These are phyloP conservation scores for Eutrema salsugineum DNA, from an alignment of 441 rosid species.

Conservation along the genomic window DNA sequence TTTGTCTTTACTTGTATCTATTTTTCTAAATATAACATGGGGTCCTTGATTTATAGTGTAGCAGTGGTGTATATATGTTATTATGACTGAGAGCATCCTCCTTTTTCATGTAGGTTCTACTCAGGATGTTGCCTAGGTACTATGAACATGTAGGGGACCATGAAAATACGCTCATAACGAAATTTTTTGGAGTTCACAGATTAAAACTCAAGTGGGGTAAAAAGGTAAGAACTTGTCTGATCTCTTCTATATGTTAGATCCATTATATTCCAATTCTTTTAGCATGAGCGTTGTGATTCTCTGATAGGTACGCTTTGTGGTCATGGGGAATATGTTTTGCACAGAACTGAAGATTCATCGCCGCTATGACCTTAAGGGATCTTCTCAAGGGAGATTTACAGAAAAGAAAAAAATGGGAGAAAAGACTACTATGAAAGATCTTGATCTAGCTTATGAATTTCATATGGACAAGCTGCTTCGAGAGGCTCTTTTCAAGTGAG, in stretches of 20 bases:
- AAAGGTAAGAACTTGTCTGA: conserved; percentile 51
- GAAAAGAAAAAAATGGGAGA: conserved; percentile 59
- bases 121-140: conserved; percentile 82
- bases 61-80: not conserved
- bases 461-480: conserved; percentile 87
- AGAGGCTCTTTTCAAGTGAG: conserved; percentile 76
- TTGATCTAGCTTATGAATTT: conserved; percentile 76
- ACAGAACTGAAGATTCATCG: conserved; percentile 90
- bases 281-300: conserved; percentile 13
- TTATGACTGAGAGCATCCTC: not conserved
- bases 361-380: conserved; percentile 93
- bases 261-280: not conserved
- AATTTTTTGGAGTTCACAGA: conserved; percentile 87
- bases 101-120: conserved; percentile 56
- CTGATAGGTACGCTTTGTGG: conserved; percentile 86
- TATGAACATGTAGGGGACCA: conserved; percentile 64
- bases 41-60: not conserved
- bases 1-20: not conserved
- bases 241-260: not conserved
- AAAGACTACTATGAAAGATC: conserved; percentile 86
- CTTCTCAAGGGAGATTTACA: conserved; percentile 79
- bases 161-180: conserved; percentile 95
- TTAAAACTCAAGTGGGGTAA: conserved; percentile 71
- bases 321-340: conserved; percentile 99
- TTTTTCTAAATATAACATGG: not conserved